Base-by-base conservation (phyloP, 306 rosid genomes). In the Dryas alaskensis region DNA sequence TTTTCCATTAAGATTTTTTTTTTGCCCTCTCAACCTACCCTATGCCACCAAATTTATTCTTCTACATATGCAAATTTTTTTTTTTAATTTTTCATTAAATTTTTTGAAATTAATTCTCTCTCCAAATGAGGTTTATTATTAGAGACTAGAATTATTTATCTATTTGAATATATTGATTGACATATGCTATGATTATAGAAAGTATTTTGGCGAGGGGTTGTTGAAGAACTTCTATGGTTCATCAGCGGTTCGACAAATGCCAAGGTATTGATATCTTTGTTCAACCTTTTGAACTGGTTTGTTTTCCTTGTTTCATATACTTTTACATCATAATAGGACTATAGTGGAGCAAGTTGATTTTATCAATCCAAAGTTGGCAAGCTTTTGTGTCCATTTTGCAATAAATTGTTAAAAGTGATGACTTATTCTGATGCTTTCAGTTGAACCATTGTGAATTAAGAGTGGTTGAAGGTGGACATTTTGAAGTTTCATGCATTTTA, bases 211-310 rank as follows among this genome's bases (percentile, higher is more conserved):
- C 91, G 97, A 77, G 99, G 96, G 72, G 96, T 92, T 51, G 93
- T 94, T 72, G 99, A 94, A 85, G 99, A 94, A 78, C 98, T 94
- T 84, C 90, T 94, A 31, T 94, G 99, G 99, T 94, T 94, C 81
- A 85, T 94, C 74, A 90, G 99, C 76, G 99, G 99, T 79, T 92
- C 99, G 55, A 94, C 99, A 45, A 92, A 75, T 86, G 98, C 96
- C 46, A 94, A 94, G 98, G 99, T 94, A 84, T 72, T 65, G 48
- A 19, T 62, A 16, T 43, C 31, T 45, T n/a, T 46, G 12, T 58
- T 37, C 44, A 80, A 44, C 51, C 19, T 17, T 51, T 69, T 4
- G 11, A 54, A 25, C 47, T 2, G 8, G 63, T 22, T 14, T 62
- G 22, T 14, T 57, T 25, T 44, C 65, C 66, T 57, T 22, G 14